Evolutionary conservation across 192 early-diverging fungal genomes (phyloP), one percentile per base, ranked within the genome.

Genomic region (Paraglomus brasilianum): DNA sequence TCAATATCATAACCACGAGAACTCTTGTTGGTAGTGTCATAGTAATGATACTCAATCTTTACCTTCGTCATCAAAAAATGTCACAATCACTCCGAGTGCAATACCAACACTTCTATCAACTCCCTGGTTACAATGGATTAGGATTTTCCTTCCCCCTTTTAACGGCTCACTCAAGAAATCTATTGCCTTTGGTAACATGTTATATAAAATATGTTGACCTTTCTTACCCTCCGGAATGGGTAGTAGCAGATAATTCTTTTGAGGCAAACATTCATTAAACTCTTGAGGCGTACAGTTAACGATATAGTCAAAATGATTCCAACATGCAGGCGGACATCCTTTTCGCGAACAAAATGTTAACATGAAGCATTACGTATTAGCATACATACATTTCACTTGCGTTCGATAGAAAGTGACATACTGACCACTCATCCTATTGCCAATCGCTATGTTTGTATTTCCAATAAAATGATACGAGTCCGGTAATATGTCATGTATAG

Each of bases 221-320:
- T 86, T 88, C 74, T 96, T 96, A n/a, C 94, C 91, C 69, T 94
- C 92, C 0, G 90, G 89, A 57, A 96, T 93, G 5, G 85, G 75
- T 53, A 96, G 63, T 66, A 83, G 89, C 36, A 95, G 45, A 74
- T 92, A 94, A 10, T 64, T 39, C 19, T 46, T 40, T 42, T 58
- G 24, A 11, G n/a, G n/a, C n/a, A n/a, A n/a, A 70, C 41, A 0
- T 60, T 74, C 55, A 7, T 62, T 56, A 56, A 85, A 82, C 55
- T 86, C 80, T 8, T 78, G 77, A 11, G 84, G 77, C 2, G 88
- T 88, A 74, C 94, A 96, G 58, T 93, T 92, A 50, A 96, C 82
- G 7, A 94, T 81, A n/a, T 83, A 81, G 69, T 93, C 91, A 76
- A 92, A 95, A n/a, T 45, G 10, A 4, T 70, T n/a, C 83, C 84